These are phyloP conservation scores for Saccharomycopsis schoenii DNA, from an alignment of 805 yeast species.

Conservation along the genomic window DNA sequence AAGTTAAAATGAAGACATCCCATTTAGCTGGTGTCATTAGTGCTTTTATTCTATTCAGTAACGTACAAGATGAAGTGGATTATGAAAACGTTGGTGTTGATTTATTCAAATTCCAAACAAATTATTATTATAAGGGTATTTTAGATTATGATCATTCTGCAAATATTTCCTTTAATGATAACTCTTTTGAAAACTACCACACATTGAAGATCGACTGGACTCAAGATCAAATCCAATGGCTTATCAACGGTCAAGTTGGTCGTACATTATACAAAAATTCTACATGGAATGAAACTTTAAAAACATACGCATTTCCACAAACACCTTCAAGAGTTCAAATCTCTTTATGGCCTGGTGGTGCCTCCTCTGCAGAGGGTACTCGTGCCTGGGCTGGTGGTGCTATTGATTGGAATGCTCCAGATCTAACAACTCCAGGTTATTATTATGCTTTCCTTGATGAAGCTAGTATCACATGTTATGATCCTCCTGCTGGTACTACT, in stretches of 20 bases:
- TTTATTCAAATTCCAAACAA: conserved; percentile 58
- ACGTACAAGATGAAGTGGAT: conserved; percentile 87
- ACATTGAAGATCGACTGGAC: conserved; percentile 74
- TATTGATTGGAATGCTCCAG: conserved; percentile 73
- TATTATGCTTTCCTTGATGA: conserved; percentile 56
- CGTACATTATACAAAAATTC: conserved; percentile 55
- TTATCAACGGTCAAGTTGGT: conserved; percentile 53
- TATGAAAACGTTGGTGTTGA: conserved; percentile 76
- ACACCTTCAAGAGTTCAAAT: conserved; percentile 67
- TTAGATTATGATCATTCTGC: conserved; percentile 55
- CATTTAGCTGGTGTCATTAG: conserved; percentile 73
- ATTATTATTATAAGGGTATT: conserved; percentile 70
- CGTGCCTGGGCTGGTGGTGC: conserved; percentile 83
- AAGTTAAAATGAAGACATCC: conserved; percentile 62
- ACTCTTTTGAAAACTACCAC: conserved; percentile 64
- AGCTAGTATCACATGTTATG: conserved; percentile 59
- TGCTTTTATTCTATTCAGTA: conserved; percentile 72
- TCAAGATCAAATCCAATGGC: conserved; percentile 63
- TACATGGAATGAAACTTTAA: conserved; percentile 54
- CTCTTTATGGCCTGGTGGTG: conserved; percentile 76
- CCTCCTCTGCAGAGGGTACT: conserved; percentile 49
- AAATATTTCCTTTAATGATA: conserved; percentile 33
- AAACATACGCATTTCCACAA: conserved; percentile 52
- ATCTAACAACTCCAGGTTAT: conserved; percentile 71
- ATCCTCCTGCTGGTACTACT: conserved; percentile 49